phyloP scores from a whole-genome alignment of 768 basidiomycete genomes.

The Agaricus blazei region DNA sequence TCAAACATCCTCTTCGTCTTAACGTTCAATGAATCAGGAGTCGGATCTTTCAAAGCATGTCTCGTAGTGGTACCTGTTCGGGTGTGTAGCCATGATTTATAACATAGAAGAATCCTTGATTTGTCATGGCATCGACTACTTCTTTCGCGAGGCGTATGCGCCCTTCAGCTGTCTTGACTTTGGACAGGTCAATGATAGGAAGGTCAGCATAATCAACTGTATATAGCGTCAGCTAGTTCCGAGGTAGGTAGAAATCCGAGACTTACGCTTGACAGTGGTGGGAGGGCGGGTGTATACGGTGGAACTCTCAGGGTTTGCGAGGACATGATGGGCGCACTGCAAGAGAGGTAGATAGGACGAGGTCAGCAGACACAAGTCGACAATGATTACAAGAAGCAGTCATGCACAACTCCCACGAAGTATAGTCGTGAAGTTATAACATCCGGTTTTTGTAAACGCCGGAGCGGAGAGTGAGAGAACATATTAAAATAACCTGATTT shows the following conservation, averaged over 20 bases:
- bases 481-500: too few relatives aligned
- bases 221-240: background rate
- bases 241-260: background rate
- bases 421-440: too few relatives aligned
- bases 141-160: slow-evolving; percentile 31
- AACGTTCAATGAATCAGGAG: background rate
- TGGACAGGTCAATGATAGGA: slow-evolving; percentile 46
- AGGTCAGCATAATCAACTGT: slow-evolving; percentile 42
- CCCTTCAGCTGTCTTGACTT: slow-evolving; percentile 30
- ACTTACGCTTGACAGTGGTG: slow-evolving; percentile 16
- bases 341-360: too few relatives aligned
- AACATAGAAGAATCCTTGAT: slow-evolving; percentile 44
- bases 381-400: too few relatives aligned
- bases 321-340: background rate
- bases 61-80: slow-evolving; percentile 25
- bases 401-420: too few relatives aligned
- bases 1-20: slow-evolving; percentile 45
- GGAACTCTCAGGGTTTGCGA: slow-evolving; percentile 4
- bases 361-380: too few relatives aligned
- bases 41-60: background rate
- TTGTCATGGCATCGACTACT: slow-evolving; percentile 39
- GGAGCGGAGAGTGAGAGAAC: too few relatives aligned
- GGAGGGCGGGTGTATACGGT: slow-evolving; percentile 17
- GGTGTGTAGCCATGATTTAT: slow-evolving; percentile 40
- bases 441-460: too few relatives aligned